Evolutionary conservation across 306 rosid species (phyloP).

Genomic region (Ormosia emarginata): DNA sequence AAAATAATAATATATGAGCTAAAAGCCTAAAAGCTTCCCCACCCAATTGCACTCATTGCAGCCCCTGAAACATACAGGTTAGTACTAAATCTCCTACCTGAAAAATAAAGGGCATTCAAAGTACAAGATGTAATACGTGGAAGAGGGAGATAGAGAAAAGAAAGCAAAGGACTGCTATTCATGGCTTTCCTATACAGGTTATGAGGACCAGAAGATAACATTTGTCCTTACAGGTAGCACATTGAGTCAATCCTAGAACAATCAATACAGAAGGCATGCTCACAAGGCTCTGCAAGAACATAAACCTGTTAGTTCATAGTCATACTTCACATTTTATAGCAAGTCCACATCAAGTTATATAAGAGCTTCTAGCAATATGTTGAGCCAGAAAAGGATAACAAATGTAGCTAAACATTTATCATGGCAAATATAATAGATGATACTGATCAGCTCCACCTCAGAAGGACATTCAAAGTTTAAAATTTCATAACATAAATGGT

Average conservation of each 20-base stretch:
- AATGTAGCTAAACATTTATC: not conserved
- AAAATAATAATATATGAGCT: not conserved
- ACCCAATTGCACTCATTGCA: not conserved
- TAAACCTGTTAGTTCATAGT: slow-evolving; percentile 3
- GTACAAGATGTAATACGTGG: not conserved
- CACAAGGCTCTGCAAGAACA: slow-evolving; percentile 90
- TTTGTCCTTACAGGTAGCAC: slow-evolving; percentile 86
- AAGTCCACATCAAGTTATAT: not conserved
- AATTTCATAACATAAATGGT: too few relatives aligned
- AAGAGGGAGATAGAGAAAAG: not conserved
- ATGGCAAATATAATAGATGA: not conserved
- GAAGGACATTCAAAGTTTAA: not conserved
- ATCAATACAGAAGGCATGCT: slow-evolving; percentile 93
- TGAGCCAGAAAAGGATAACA: not conserved
- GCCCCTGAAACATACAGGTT: not conserved
- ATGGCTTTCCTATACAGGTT: not conserved
- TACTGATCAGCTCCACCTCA: slow-evolving; percentile 3
- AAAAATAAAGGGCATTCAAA: not conserved
- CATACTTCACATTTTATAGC: not conserved
- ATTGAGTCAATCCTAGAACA: slow-evolving; percentile 93
- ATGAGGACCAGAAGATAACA: slow-evolving; percentile 19
- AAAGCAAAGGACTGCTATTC: not conserved
- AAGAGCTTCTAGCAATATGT: slow-evolving; percentile 15
- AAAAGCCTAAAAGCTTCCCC: too few relatives aligned
- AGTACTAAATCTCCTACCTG: not conserved